Percentiles rank a stretch among this genome's conserved stretches.
Conservation (phyloP, 1,284 basidiomycete genomes). For the Farysia itapuensis region DNA sequence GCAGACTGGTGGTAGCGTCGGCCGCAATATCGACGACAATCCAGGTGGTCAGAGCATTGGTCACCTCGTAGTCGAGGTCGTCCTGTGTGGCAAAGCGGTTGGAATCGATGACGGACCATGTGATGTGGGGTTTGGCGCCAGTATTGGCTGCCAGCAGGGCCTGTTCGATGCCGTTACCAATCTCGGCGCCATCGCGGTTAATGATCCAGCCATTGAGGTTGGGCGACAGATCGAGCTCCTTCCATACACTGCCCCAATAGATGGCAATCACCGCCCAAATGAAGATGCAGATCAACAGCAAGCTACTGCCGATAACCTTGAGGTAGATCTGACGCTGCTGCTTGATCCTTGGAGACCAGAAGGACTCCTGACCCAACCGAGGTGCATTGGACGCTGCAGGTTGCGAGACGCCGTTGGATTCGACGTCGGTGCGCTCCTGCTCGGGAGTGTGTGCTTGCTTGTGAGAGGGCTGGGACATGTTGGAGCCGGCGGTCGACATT, state of each 20-base stretch:
- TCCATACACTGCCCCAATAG: slow-evolving; percentile 54
- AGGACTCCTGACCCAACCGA: slow-evolving; percentile 22
- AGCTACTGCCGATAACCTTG: slow-evolving; percentile 20
- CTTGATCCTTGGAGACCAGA: slow-evolving; percentile 37
- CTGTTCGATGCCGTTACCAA: slow-evolving; percentile 34
- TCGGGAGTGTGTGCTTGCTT: not conserved
- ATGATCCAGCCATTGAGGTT: slow-evolving; percentile 44
- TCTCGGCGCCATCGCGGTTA: slow-evolving; percentile 44
- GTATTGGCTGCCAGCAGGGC: slow-evolving; percentile 37
- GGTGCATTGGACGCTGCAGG: slow-evolving; percentile 3
- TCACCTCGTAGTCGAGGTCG: slow-evolving; percentile 35
- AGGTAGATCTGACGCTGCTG: slow-evolving; percentile 24
- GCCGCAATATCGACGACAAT: slow-evolving; percentile 39
- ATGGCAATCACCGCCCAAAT: slow-evolving; percentile 42
- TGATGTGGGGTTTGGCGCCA: slow-evolving; percentile 40
- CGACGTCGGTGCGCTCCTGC: not conserved
- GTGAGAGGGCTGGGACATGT: not conserved
- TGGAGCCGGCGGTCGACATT: no score
- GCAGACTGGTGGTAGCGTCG: slow-evolving; percentile 32
- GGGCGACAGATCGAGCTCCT: slow-evolving; percentile 29
- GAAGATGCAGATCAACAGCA: slow-evolving; percentile 30
- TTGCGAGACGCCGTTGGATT: not conserved
- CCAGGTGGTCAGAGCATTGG: slow-evolving; percentile 24
- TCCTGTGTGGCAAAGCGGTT: slow-evolving; percentile 21
- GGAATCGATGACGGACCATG: slow-evolving; percentile 35